Percentiles rank a stretch among this genome's conserved stretches.
Evolutionary conservation across 2,329 filamentous ascomycete genomes (phyloP).

Genomic region (Ascochyta pisi): DNA sequence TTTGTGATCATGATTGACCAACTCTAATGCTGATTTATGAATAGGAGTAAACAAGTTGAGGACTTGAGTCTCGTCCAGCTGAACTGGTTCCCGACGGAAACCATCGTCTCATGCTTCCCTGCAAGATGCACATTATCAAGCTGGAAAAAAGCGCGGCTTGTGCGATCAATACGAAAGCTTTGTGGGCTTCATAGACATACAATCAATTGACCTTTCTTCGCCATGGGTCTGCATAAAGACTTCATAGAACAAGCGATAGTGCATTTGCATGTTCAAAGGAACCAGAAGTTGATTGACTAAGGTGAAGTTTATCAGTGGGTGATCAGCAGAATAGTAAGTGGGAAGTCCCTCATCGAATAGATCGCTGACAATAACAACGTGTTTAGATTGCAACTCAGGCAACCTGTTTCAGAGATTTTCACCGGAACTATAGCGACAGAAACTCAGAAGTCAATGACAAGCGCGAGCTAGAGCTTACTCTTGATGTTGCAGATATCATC

Average conservation of each 20-base stretch:
- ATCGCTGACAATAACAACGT: neutral
- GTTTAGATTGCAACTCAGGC: neutral
- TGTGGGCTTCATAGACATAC: too few relatives aligned
- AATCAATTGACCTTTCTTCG: too few relatives aligned
- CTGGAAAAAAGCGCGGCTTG: neutral
- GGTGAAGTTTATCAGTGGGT: neutral
- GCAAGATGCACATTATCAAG: neutral
- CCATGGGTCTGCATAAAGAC: neutral
- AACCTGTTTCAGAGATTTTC: neutral
- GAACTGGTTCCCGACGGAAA: neutral
- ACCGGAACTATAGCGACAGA: neutral
- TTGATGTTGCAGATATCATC: neutral
- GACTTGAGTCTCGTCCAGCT: too few relatives aligned
- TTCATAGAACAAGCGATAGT: neutral
- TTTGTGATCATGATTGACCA: neutral
- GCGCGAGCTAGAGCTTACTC: neutral
- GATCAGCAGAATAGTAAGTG: neutral
- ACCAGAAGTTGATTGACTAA: neutral
- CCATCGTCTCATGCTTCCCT: neutral
- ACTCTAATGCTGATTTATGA: neutral
- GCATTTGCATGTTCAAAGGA: neutral
- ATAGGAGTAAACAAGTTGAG: neutral
- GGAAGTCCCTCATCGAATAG: too few relatives aligned
- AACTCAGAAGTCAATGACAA: neutral
- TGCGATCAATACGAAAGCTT: neutral